phyloP scores from a whole-genome alignment of 768 basidiomycete species.

The Tephrocybe sp. region DNA sequence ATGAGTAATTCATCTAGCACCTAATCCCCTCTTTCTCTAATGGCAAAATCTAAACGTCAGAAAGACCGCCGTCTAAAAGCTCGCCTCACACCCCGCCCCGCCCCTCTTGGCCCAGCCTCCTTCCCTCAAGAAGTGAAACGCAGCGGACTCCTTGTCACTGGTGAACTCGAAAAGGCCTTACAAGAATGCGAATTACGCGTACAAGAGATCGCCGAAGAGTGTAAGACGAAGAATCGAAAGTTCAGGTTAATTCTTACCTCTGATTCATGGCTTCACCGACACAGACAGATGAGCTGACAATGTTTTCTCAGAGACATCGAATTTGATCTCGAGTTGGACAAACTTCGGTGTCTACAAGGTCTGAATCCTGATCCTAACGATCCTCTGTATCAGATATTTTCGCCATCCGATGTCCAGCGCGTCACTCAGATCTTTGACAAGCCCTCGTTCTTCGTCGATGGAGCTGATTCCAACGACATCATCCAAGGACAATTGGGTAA shows the following conservation, averaged over 20 bases:
- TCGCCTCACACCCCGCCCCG: background rate
- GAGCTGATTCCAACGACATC: conserved; percentile 42
- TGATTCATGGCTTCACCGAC: background rate
- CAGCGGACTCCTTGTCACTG: conserved; percentile 43
- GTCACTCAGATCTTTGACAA: conserved; percentile 52
- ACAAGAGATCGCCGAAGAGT: conserved; percentile 41
- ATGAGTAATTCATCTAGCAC: no score
- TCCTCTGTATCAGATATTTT: no score
- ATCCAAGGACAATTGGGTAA: conserved; percentile 49
- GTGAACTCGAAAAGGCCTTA: conserved; percentile 45
- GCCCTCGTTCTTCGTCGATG: conserved; percentile 49
- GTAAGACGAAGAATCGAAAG: conserved; percentile 39
- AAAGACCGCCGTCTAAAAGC: background rate
- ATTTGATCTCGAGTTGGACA: conserved; percentile 52
- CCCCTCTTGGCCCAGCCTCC: background rate
- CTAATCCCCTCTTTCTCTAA: no score
- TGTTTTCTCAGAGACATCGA: conserved; percentile 24
- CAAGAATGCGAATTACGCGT: conserved; percentile 42
- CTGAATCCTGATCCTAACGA: conserved; percentile 25
- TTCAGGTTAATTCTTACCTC: conserved; percentile 35
- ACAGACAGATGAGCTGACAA: background rate
- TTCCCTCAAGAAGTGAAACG: conserved; percentile 6
- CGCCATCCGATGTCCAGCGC: conserved; percentile 45
- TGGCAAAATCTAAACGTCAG: background rate
- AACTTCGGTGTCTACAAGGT: conserved; percentile 41